These are phyloP conservation scores for Aspergillus piperis DNA, from an alignment of 2,329 filamentous ascomycete species.

Conservation along the genomic window DNA sequence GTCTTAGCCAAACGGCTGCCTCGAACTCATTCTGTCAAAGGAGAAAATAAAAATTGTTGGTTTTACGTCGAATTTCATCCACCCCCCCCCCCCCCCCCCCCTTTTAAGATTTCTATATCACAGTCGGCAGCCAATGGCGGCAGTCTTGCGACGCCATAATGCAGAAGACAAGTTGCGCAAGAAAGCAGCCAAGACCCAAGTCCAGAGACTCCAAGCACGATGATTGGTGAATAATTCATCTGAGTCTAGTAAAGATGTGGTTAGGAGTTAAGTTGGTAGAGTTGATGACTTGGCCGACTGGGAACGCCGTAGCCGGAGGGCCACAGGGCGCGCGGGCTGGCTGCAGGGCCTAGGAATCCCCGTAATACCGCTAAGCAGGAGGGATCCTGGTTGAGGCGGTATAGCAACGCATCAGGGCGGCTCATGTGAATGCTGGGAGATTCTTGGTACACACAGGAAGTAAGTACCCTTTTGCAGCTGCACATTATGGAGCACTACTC, in stretches of 20 bases:
- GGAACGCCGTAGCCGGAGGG: constrained; percentile 4
- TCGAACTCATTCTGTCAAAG: neutral
- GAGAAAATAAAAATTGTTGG: neutral
- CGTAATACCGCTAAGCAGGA: neutral
- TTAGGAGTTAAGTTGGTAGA: neutral
- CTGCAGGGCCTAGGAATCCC: constrained; percentile 3
- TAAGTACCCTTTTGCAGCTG: neutral
- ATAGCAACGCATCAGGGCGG: neutral
- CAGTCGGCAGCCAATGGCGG: neutral
- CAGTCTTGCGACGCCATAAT: constrained; percentile 5
- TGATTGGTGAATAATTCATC: neutral
- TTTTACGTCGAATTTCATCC: too few species aligned
- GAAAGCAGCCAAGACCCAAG: neutral
- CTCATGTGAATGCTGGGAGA: neutral
- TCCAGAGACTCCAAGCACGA: neutral
- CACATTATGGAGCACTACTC: neutral
- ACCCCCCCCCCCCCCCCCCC: neutral
- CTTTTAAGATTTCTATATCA: neutral
- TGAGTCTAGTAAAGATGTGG: neutral
- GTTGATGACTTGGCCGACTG: constrained; percentile 12
- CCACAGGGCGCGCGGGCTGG: neutral
- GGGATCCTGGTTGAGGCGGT: constrained; percentile 2
- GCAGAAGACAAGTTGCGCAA: constrained; percentile 10
- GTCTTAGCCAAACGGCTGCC: neutral
- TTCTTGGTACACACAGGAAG: too few species aligned